Base-by-base conservation (phyloP, 148 eudicot species). In the Nyssa sinensis region DNA sequence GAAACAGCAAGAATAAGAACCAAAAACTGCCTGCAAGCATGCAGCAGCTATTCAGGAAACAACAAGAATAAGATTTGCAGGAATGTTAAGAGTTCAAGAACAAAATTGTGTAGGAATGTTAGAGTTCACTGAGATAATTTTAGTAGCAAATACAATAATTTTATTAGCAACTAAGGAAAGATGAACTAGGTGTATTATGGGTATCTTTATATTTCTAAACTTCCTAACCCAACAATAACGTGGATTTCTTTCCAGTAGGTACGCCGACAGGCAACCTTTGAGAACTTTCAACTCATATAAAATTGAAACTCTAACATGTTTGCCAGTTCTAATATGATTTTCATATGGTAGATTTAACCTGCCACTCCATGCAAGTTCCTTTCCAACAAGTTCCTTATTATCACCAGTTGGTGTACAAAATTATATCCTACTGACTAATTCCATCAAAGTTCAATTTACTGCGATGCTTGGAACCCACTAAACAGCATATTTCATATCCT, bases 11-110 rank as follows among this genome's bases (percentile, higher is more conserved):
- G 19, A n/a, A n/a, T n/a, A 59, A 98, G 98, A 71, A 88, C 87
- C 75, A 96, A 85, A 73, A 96, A 96, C 82, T 91, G 98, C 72
- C 99, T 91, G 69, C 99, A 85, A 63, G 99, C 99, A 81, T 93
- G 93, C 62, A 96, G 79, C 99, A 89, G 89, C 83, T n/a, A n/a
- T n/a, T n/a, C n/a, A n/a, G n/a, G n/a, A n/a, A n/a, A n/a, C n/a
- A n/a, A n/a, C n/a, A 17, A 62, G 37, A 53, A 67, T 41, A 70
- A 12, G 24, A 55, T 55, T 55, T 27, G 5, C 5, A 53, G 3
- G 23, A 70, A 64, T 23, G 51, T 28, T 27, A 12, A 33, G n/a
- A 32, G 31, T 31, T 24, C 27, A 51, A n/a, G 34, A 71, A 29
- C 32, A 32, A 33, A 24, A 47, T 23, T 51, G 2, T 25, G 5